phyloP scores from a whole-genome alignment of 2,329 filamentous ascomycete genomes.

The Colletotrichum tamarilloi region DNA sequence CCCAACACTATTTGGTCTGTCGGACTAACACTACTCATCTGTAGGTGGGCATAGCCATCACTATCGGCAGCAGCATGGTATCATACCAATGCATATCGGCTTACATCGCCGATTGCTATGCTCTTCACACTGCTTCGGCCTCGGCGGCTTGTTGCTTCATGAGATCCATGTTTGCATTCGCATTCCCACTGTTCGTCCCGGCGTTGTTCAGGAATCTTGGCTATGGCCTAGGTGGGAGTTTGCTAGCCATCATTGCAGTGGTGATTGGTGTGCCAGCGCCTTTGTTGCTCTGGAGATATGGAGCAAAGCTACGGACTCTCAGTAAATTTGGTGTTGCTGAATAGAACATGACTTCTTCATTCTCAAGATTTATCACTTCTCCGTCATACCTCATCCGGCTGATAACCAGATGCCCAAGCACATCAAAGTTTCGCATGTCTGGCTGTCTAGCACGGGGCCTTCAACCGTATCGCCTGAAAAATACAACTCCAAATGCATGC shows the following conservation, averaged over 20 bases:
- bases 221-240: conserved; percentile 52
- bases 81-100: conserved; percentile 26
- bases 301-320: conserved; percentile 45
- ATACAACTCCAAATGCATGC: too few relatives aligned
- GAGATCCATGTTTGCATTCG: conserved; percentile 56
- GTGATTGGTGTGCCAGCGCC: conserved; percentile 49
- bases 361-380: too few relatives aligned
- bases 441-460: too few relatives aligned
- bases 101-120: conserved; percentile 58
- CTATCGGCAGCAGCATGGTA: conserved; percentile 18
- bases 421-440: too few relatives aligned
- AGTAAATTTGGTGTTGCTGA: conserved; percentile 1
- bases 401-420: too few relatives aligned
- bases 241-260: conserved; percentile 52
- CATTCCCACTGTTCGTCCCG: conserved; percentile 62
- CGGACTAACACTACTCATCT: background rate
- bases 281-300: conserved; percentile 53
- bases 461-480: too few relatives aligned
- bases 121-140: conserved; percentile 58
- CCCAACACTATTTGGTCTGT: background rate
- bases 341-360: background rate
- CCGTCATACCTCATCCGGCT: too few relatives aligned
- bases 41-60: conserved; percentile 12
- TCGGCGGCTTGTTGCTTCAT: conserved; percentile 59
- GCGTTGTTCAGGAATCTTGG: conserved; percentile 48